These are phyloP conservation scores for Talaromyces stipitatus DNA, from an alignment of 495 filamentous ascomycete species.

Conservation along the genomic window DNA sequence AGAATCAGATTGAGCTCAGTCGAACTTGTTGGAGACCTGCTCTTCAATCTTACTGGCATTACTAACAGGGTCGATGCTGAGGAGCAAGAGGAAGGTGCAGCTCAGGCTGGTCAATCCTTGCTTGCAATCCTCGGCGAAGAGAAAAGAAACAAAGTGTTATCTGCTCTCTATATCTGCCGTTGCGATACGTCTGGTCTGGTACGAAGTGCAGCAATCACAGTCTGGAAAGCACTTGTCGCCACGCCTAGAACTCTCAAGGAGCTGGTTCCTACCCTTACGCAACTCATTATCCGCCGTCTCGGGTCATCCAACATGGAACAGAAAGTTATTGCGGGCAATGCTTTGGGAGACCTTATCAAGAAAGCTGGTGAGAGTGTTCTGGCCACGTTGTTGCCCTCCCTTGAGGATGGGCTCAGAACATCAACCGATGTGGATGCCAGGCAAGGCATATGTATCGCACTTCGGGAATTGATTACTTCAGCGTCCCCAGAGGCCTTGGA, in stretches of 20 bases:
- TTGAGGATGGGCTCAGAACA: constrained; percentile 85
- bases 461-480: constrained; percentile 89
- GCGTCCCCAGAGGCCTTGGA: constrained; percentile 83
- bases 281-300: constrained; percentile 87
- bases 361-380: constrained; percentile 94
- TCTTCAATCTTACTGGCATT: constrained; percentile 97
- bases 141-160: constrained; percentile 89
- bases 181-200: constrained; percentile 94
- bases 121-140: constrained; percentile 92
- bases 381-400: constrained; percentile 76
- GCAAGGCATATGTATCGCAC: constrained; percentile 94
- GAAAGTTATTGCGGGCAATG: constrained; percentile 95
- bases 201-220: constrained; percentile 78
- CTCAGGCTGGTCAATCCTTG: constrained; percentile 82
- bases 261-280: constrained; percentile 85
- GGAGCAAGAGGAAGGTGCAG: constrained; percentile 67
- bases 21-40: constrained; percentile 89
- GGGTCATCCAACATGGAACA: constrained; percentile 97
- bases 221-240: constrained; percentile 96
- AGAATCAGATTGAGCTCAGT: constrained; percentile 96
- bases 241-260: constrained; percentile 91
- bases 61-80: constrained; percentile 76
- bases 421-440: constrained; percentile 89
- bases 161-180: constrained; percentile 92
- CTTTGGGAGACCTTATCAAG: constrained; percentile 89